These are phyloP conservation scores for Monosporascus sp. DNA, from an alignment of 2,329 filamentous ascomycete genomes.

Conservation along the genomic window DNA sequence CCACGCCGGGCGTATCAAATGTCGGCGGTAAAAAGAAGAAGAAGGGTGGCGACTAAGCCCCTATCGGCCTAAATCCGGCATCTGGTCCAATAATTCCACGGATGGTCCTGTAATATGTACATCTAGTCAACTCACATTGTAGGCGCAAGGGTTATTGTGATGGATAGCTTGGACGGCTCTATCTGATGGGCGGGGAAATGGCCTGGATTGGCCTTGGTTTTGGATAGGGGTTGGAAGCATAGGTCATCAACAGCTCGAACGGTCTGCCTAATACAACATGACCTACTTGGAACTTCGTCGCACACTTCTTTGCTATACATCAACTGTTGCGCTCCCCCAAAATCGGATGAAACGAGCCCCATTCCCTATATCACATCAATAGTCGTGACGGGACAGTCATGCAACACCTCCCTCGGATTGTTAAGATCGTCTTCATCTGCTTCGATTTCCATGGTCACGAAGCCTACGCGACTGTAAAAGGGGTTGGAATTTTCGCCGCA, in stretches of 20 bases:
- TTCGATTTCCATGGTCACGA: neutral
- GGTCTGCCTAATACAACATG: too few relatives aligned
- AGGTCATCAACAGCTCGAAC: too few relatives aligned
- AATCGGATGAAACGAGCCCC: too few relatives aligned
- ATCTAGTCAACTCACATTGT: slow-evolving; percentile 26
- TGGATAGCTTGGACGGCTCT: slow-evolving; percentile 31
- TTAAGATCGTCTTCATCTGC: neutral
- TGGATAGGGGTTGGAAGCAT: too few relatives aligned
- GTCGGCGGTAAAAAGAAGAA: slow-evolving; percentile 60
- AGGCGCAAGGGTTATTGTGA: slow-evolving; percentile 38
- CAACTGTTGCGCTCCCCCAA: too few relatives aligned
- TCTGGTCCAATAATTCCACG: slow-evolving; percentile 35
- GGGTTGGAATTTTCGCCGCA: neutral
- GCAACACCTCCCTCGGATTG: neutral
- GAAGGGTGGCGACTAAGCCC: slow-evolving; percentile 37
- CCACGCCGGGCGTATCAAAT: slow-evolving; percentile 36
- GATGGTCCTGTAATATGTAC: slow-evolving; percentile 12
- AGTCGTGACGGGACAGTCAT: neutral
- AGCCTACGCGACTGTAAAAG: neutral
- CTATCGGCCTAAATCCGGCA: slow-evolving; percentile 14
- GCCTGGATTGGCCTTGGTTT: too few relatives aligned
- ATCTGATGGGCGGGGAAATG: slow-evolving; percentile 1
- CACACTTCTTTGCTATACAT: too few relatives aligned
- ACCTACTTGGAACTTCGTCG: too few relatives aligned
- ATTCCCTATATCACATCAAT: neutral